Evolutionary conservation across 2,329 filamentous ascomycete species (phyloP).

Genomic region (Fusarium sp.): DNA sequence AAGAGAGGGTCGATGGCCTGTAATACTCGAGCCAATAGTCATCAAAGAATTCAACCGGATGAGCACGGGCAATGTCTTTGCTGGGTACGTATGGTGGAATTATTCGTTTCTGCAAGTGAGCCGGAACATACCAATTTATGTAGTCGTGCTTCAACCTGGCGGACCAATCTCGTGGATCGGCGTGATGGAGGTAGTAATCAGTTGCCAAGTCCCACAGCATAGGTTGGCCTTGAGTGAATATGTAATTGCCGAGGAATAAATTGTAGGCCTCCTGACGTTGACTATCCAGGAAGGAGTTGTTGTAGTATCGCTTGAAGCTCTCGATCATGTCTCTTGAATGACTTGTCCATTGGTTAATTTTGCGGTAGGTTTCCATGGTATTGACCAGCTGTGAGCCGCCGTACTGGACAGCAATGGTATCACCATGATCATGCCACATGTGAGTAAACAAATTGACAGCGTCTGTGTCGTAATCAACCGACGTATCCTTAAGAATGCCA

Average conservation of each 20-base stretch:
- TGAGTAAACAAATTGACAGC: slow-evolving; percentile 96
- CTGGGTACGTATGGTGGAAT: slow-evolving; percentile 60
- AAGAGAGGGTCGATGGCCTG: slow-evolving; percentile 85
- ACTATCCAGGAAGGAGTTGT: slow-evolving; percentile 98
- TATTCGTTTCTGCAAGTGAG: slow-evolving; percentile 70
- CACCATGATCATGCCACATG: slow-evolving; percentile 98
- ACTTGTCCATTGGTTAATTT: slow-evolving; percentile 98
- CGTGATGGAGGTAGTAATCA: slow-evolving; percentile 96
- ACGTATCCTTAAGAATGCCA: slow-evolving; percentile 81
- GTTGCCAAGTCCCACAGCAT: slow-evolving; percentile 97
- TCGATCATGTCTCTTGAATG: slow-evolving; percentile 99
- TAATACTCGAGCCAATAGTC: slow-evolving; percentile 99
- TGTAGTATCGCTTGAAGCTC: slow-evolving; percentile 98
- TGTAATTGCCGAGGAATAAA: slow-evolving; percentile 95
- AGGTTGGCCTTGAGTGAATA: slow-evolving; percentile 84
- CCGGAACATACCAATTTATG: slow-evolving; percentile 87
- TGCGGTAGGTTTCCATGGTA: slow-evolving; percentile 98
- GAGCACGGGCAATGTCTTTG: slow-evolving; percentile 50
- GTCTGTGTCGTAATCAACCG: slow-evolving; percentile 92
- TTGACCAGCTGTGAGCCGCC: slow-evolving; percentile 97
- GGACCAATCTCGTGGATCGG: slow-evolving; percentile 79
- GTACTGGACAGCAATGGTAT: slow-evolving; percentile 97
- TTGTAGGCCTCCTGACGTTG: slow-evolving; percentile 99
- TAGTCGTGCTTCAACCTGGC: slow-evolving; percentile 74
- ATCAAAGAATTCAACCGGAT: slow-evolving; percentile 73